These are phyloP conservation scores for Aureobasidium namibiae DNA, from an alignment of 2,329 filamentous ascomycete species.

Conservation along the genomic window DNA sequence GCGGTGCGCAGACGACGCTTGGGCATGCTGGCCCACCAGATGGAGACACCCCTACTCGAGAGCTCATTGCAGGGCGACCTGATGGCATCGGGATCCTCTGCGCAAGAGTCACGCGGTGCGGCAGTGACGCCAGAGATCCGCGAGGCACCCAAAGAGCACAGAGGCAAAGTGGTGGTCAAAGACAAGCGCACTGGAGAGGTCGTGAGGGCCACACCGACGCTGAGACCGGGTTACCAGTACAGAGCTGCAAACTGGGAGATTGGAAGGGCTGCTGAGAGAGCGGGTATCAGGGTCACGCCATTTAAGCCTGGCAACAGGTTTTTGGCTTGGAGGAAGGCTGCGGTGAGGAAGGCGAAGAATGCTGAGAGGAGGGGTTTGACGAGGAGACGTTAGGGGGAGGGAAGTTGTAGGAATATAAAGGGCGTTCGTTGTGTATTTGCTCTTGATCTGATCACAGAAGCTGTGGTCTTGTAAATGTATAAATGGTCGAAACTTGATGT, in stretches of 20 bases:
- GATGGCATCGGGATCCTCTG: too few species aligned
- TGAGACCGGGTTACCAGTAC: slow-evolving; percentile 54
- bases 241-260: slow-evolving; percentile 60
- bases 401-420: background rate
- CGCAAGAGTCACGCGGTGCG: too few species aligned
- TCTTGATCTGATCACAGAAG: too few species aligned
- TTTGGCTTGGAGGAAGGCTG: slow-evolving; percentile 56
- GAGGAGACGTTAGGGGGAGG: slow-evolving; percentile 25
- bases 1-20: slow-evolving; percentile 67
- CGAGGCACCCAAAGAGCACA: slow-evolving; percentile 17
- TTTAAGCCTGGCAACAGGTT: slow-evolving; percentile 54
- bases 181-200: slow-evolving; percentile 20
- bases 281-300: slow-evolving; percentile 46
- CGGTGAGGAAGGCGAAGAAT: slow-evolving; percentile 41
- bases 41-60: slow-evolving; percentile 17
- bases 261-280: slow-evolving; percentile 54
- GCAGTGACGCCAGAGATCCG: slow-evolving; percentile 19
- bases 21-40: slow-evolving; percentile 55
- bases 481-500: too few species aligned
- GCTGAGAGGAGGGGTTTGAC: slow-evolving; percentile 48
- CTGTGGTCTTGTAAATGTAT: background rate
- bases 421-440: background rate
- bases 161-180: slow-evolving; percentile 19
- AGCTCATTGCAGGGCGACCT: slow-evolving; percentile 14
- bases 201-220: slow-evolving; percentile 27